Evolutionary conservation across 495 filamentous ascomycete genomes (phyloP).

Genomic region (Aspergillus nidulans): DNA sequence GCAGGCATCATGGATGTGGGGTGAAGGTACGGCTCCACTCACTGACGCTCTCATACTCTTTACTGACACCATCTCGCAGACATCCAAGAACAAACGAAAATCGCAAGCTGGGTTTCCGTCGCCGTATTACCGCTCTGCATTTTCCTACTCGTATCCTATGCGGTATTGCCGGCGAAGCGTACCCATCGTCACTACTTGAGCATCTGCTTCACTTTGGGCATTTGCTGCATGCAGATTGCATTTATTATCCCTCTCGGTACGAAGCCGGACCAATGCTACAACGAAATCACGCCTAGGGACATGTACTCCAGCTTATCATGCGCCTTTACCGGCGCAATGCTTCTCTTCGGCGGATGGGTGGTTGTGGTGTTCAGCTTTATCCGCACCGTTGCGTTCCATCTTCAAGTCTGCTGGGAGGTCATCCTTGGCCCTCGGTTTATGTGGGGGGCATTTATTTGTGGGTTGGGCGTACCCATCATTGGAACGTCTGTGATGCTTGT

Average conservation of each 20-base stretch:
- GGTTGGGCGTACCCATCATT: constrained; percentile 77
- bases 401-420: constrained; percentile 97
- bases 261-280: constrained; percentile 77
- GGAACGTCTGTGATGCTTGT: constrained; percentile 70
- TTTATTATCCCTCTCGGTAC: constrained; percentile 88
- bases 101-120: constrained; percentile 77
- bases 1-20: constrained; percentile 76
- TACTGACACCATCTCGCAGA: not conserved
- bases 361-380: constrained; percentile 86
- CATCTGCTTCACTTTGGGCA: constrained; percentile 72
- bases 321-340: constrained; percentile 80
- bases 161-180: constrained; percentile 79
- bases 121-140: constrained; percentile 63
- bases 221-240: constrained; percentile 69
- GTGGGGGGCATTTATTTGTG: constrained; percentile 72
- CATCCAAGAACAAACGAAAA: constrained; percentile 42
- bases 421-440: constrained; percentile 87
- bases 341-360: constrained; percentile 79
- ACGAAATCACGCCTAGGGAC: constrained; percentile 88
- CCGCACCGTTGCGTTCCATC: constrained; percentile 83
- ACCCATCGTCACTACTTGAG: constrained; percentile 91
- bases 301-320: constrained; percentile 81
- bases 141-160: constrained; percentile 79
- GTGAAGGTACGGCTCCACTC: constrained; percentile 51
- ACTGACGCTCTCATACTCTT: not conserved